Percentiles rank a stretch among this genome's conserved stretches.
Conservation (phyloP, 805 yeast species). For the Candida boidinii region DNA sequence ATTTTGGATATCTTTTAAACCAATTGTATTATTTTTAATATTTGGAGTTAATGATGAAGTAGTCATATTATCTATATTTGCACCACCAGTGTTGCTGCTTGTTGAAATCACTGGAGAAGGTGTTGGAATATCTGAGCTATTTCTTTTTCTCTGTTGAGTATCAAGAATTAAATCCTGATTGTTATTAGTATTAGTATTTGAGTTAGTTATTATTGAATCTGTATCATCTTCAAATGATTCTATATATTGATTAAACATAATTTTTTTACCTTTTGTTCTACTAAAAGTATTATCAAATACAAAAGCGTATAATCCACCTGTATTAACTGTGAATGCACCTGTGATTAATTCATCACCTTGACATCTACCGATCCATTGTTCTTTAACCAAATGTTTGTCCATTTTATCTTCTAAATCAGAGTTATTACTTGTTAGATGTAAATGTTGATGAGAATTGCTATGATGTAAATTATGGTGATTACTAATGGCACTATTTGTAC, state of each 20-base stretch:
- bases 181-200: background rate
- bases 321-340: slow-evolving; percentile 49
- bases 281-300: slow-evolving; percentile 90
- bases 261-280: slow-evolving; percentile 73
- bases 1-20: too few relatives aligned
- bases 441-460: too few relatives aligned
- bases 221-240: slow-evolving; percentile 4
- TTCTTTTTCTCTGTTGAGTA: background rate
- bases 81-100: too few relatives aligned
- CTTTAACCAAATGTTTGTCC: slow-evolving; percentile 38
- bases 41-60: too few relatives aligned
- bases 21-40: too few relatives aligned
- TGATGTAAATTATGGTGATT: too few relatives aligned
- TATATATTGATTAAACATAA: slow-evolving; percentile 51
- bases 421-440: too few relatives aligned
- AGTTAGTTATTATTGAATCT: background rate
- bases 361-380: slow-evolving; percentile 49
- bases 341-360: slow-evolving; percentile 52
- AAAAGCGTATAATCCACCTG: slow-evolving; percentile 74
- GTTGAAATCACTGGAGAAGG: too few relatives aligned
- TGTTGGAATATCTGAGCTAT: too few relatives aligned
- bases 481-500: too few relatives aligned
- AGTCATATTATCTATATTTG: too few relatives aligned
- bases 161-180: background rate
- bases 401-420: slow-evolving; percentile 45